Base-by-base conservation (phyloP, 2,329 filamentous ascomycete species). In the Alternaria sp. region DNA sequence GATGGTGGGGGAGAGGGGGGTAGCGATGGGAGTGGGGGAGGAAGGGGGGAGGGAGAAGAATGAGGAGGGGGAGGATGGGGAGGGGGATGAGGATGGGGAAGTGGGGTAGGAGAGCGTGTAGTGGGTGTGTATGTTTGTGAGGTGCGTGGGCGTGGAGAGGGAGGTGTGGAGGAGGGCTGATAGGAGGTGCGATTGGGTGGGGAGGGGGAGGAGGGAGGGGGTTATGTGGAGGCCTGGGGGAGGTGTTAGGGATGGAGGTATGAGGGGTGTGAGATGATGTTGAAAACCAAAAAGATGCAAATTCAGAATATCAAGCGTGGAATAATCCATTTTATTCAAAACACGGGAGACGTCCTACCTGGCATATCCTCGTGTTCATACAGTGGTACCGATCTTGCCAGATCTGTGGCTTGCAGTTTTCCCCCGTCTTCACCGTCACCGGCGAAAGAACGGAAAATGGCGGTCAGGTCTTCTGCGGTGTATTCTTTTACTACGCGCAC, bases 101-200 rank as follows among this genome's bases (percentile, higher is more conserved):
- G 71, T 54, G 4, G 86, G 84, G 70, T 95, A 94, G 7, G 87
- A 84, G 6, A 97, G 78, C 30, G 89, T 76, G 79, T 95, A 93
- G 80, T 96, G 92, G 2, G 93, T 85, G 79, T 96, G 91, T n/a
- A 98, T 83, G 79, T 98, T 99, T 56, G 94, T 98, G 74, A 91
- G 87, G 77, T 98, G 93, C 5, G 83, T 77, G 4, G 89, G 88
- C 68, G 91, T 87, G 64, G 89, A 89, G 15, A 97, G 86, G 77
- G 97, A 91, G 54, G 87, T 86, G 80, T 96, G 92, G 28, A 97
- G 83, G 66, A 97, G 86, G 58, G 87, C 88, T 47, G 88, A 88
- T 6, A 98, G 85, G 3, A 98, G 84, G 40, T 83, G 81, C 62
- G 85, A 82, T 77, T 99, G 96, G 13, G 92, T 83, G 6, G 82